Evolutionary conservation across 1,284 basidiomycete genomes (phyloP), one percentile per base, ranked within the genome.

Genomic region (Naganishia liquefaciens): DNA sequence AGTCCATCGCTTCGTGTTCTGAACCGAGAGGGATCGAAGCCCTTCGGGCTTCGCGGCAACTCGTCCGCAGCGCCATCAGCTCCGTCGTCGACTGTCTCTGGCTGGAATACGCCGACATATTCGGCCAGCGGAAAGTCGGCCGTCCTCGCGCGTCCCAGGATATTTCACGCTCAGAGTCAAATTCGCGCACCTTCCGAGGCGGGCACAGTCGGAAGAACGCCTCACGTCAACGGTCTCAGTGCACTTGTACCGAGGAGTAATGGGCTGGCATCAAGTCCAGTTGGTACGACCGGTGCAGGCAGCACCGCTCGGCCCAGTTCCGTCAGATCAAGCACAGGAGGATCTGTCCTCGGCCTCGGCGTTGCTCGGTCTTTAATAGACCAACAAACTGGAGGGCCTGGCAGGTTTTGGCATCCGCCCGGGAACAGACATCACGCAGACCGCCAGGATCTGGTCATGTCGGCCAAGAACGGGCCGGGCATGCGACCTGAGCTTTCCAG

Each of bases 1-100:
- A 58, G 54, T 37, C 51, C 53, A 7, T 63, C 63, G 5, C 46
- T 68, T n/a, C n/a, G 42, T 11, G 11, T 27, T 6, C 33, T 47
- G 7, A 27, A 19, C 25, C 55, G 47, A 54, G 27, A 25, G 2
- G 52, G 21, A 21, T n/a, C 33, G 9, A 39, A 17, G 23, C n/a
- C 44, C 10, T 51, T 28, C 44, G n/a, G 40, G 6, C 28, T 15
- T 19, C 43, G 47, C 25, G 25, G 46, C 11, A 47, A 39, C 33
- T 43, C 47, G 25, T 63, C 62, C 15, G 54, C 50, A 76, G 78
- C 63, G 73, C 86, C 0, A 85, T 89, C 66, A 87, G 88, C 1
- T 88, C 89, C 15, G 86, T 90, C 11, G 88, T 89, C 37, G 89
- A 89, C 28, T 88, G 89, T 0, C 84, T 83, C 0, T 82, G 37